phyloP scores from a whole-genome alignment of 73 alveolate genomes.

The Paramecium octaurelia region DNA sequence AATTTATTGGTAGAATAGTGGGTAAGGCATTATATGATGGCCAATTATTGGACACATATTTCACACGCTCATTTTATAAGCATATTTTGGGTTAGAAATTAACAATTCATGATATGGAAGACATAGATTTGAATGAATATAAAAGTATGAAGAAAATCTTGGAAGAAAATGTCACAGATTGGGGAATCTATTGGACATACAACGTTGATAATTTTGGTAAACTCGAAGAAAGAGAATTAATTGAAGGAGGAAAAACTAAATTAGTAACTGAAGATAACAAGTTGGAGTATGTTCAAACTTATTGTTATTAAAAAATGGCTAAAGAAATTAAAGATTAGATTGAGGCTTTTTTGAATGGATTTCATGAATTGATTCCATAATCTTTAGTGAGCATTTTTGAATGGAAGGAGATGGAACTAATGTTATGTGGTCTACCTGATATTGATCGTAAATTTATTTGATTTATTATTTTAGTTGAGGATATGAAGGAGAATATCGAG shows the following conservation, averaged over 20 bases:
- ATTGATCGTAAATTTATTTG: slow-evolving; percentile 29
- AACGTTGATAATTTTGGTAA: slow-evolving; percentile 90
- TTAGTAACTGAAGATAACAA: slow-evolving; percentile 88
- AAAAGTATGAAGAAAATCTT: slow-evolving; percentile 87
- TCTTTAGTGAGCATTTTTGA: slow-evolving; percentile 85
- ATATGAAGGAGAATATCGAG: slow-evolving; percentile 95
- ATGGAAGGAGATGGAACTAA: slow-evolving; percentile 91
- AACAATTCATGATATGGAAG: slow-evolving; percentile 96
- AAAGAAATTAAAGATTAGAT: slow-evolving; percentile 72
- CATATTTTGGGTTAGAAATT: slow-evolving; percentile 95
- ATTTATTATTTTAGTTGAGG: slow-evolving; percentile 75
- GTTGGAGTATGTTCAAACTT: slow-evolving; percentile 28
- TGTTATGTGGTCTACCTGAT: slow-evolving; percentile 97
- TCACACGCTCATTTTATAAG: slow-evolving; percentile 96
- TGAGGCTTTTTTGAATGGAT: slow-evolving; percentile 93
- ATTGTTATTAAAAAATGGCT: slow-evolving; percentile 65
- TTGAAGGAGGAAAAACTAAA: slow-evolving; percentile 86
- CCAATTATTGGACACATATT: slow-evolving; percentile 91
- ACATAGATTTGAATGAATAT: slow-evolving; percentile 93
- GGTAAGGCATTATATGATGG: slow-evolving; percentile 96
- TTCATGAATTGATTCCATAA: slow-evolving; percentile 96
- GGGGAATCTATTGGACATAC: slow-evolving; percentile 51
- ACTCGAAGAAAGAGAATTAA: slow-evolving; percentile 81
- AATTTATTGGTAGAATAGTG: slow-evolving; percentile 97
- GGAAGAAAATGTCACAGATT: slow-evolving; percentile 74